These are phyloP conservation scores for Oryza coarctata DNA, from an alignment of 176 grass and related monocot species.

Conservation along the genomic window DNA sequence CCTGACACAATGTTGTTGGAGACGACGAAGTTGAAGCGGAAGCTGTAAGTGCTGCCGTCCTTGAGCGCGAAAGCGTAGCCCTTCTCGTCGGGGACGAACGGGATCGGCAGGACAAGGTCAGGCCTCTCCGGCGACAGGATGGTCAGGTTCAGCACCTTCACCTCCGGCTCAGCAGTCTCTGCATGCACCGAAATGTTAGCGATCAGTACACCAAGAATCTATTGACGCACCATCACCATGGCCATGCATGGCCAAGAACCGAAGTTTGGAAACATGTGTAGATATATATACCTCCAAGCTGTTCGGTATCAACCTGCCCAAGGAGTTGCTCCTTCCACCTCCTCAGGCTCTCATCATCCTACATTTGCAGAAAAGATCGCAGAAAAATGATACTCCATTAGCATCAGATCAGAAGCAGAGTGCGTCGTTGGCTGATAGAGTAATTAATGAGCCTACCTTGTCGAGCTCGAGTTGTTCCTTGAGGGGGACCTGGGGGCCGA, in stretches of 20 bases:
- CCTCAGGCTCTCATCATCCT: conserved; percentile 91
- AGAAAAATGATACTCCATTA: background rate
- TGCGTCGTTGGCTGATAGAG: background rate
- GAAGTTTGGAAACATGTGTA: background rate
- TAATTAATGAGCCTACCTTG: conserved; percentile 46
- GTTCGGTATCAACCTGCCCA: conserved; percentile 65
- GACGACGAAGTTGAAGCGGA: conserved; percentile 75
- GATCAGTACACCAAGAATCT: background rate
- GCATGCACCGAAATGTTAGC: conserved; percentile 3
- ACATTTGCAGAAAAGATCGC: background rate
- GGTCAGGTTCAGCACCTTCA: conserved; percentile 74
- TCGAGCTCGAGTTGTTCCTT: conserved; percentile 92
- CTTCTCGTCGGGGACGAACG: conserved; percentile 67
- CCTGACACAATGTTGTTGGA: conserved; percentile 91
- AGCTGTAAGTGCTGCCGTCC: conserved; percentile 81
- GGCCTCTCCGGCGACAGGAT: conserved; percentile 60
- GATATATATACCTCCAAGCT: conserved; percentile 59
- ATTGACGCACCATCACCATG: background rate
- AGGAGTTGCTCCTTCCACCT: conserved; percentile 95
- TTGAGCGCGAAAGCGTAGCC: conserved; percentile 76
- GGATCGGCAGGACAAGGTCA: conserved; percentile 64
- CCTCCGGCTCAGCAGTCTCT: conserved; percentile 81
- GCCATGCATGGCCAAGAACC: background rate
- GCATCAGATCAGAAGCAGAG: background rate
- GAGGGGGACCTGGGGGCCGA: conserved; percentile 75